Evolutionary conservation across 495 filamentous ascomycete genomes (phyloP).

Genomic region (Cudoniella acicularis): DNA sequence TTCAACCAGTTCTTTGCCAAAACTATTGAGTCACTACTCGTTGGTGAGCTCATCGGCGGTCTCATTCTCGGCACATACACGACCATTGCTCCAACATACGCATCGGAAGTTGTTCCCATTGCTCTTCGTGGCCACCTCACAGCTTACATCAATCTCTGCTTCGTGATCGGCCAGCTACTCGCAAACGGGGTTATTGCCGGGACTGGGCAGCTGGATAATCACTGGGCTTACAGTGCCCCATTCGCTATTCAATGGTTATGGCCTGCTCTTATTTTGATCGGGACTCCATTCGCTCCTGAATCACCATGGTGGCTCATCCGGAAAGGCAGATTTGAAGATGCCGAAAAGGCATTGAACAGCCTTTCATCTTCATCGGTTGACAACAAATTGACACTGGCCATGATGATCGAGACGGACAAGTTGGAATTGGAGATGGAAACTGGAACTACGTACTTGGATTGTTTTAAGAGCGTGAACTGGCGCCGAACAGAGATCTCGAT

Average conservation of each 20-base stretch:
- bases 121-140: conserved; percentile 61
- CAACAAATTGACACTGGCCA: conserved; percentile 58
- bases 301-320: conserved; percentile 73
- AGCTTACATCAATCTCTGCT: conserved; percentile 69
- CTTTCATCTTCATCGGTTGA: conserved; percentile 58
- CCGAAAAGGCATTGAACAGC: conserved; percentile 53
- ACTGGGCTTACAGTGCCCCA: conserved; percentile 55
- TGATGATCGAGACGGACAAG: conserved; percentile 69
- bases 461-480: conserved; percentile 61
- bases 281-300: conserved; percentile 63
- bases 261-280: conserved; percentile 60
- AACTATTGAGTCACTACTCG: conserved; percentile 55
- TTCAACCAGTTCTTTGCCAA: conserved; percentile 61
- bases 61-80: conserved; percentile 64
- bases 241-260: conserved; percentile 63
- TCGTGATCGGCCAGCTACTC: conserved; percentile 64
- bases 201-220: conserved; percentile 43
- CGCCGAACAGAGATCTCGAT: conserved; percentile 67
- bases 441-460: conserved; percentile 58
- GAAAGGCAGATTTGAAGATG: conserved; percentile 47
- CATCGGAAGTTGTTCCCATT: conserved; percentile 57
- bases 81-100: conserved; percentile 45
- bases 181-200: conserved; percentile 57
- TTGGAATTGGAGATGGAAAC: conserved; percentile 57
- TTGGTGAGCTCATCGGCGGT: conserved; percentile 49